phyloP scores from a whole-genome alignment of 305 asterid species.

The Andrographis paniculata region DNA sequence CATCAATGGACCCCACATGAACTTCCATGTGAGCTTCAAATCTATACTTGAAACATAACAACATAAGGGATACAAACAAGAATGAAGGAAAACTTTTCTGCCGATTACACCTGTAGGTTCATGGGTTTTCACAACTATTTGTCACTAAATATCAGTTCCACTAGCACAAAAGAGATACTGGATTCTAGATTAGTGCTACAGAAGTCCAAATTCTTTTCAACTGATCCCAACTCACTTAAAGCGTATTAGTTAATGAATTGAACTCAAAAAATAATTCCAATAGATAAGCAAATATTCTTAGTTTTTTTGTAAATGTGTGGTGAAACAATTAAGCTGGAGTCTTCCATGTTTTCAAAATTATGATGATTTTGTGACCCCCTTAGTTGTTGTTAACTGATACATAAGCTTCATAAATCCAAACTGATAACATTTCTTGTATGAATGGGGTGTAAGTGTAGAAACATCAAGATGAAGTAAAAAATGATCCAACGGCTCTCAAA shows the following conservation, averaged over 20 bases:
- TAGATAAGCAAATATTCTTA: background rate
- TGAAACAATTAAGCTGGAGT: slow-evolving; percentile 7
- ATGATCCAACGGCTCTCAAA: background rate
- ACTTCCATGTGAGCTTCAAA: slow-evolving; percentile 99
- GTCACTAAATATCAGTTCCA: slow-evolving; percentile 8
- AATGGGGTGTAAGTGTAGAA: background rate
- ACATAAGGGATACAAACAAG: slow-evolving; percentile 11
- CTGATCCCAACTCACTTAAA: background rate
- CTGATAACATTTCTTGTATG: background rate
- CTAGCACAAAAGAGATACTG: slow-evolving; percentile 9
- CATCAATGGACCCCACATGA: slow-evolving; percentile 96
- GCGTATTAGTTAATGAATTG: background rate
- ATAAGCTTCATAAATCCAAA: slow-evolving; percentile 14
- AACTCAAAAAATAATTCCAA: slow-evolving; percentile 8
- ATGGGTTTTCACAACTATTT: slow-evolving; percentile 8
- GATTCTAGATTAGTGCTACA: slow-evolving; percentile 10
- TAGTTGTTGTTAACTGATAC: too few relatives aligned
- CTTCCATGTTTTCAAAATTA: background rate
- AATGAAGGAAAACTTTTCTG: slow-evolving; percentile 4
- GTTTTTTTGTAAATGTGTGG: background rate
- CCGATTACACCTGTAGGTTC: background rate
- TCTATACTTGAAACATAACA: slow-evolving; percentile 35
- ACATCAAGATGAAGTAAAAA: slow-evolving; percentile 1
- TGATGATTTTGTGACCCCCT: slow-evolving; percentile 3
- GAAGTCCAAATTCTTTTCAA: slow-evolving; percentile 1